A percentile compares a stretch with the other conserved stretches of the same genome.
Evolutionary conservation across 805 yeast species (phyloP).

Genomic region (Candida montana): DNA sequence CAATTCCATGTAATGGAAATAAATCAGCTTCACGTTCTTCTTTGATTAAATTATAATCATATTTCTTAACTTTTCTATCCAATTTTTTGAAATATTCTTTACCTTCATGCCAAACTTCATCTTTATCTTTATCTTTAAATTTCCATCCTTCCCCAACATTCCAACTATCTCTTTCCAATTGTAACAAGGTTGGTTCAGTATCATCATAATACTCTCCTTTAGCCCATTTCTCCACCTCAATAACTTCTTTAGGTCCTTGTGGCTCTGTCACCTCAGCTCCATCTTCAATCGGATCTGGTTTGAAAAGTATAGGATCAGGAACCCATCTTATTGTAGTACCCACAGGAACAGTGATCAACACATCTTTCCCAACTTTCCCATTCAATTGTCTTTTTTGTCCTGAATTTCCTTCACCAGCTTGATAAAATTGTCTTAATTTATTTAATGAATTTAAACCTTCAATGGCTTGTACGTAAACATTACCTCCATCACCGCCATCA

Average conservation of each 20-base stretch:
- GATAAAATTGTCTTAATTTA: constrained; percentile 58
- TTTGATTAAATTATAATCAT: constrained; percentile 52
- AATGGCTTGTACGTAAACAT: constrained; percentile 76
- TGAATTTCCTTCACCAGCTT: constrained; percentile 63
- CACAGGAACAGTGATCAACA: constrained; percentile 80
- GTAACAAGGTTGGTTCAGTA: constrained; percentile 40
- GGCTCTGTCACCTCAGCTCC: neutral
- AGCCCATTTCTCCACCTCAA: constrained; percentile 31
- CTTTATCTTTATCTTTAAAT: constrained; percentile 61
- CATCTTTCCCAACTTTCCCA: constrained; percentile 79
- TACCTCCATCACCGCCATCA: constrained; percentile 94
- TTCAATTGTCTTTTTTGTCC: constrained; percentile 79
- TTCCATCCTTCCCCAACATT: constrained; percentile 82
- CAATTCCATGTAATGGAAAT: constrained; percentile 81
- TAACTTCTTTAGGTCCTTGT: constrained; percentile 13
- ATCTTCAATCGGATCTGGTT: constrained; percentile 7
- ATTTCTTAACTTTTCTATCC: constrained; percentile 55
- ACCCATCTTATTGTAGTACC: constrained; percentile 88
- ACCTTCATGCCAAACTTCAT: constrained; percentile 60
- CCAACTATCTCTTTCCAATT: constrained; percentile 58
- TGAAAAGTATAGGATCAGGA: constrained; percentile 56
- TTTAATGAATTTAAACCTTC: constrained; percentile 68
- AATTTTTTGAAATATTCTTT: constrained; percentile 64
- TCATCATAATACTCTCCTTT: constrained; percentile 23
- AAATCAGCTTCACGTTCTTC: constrained; percentile 60